phyloP scores from a whole-genome alignment of 2,329 filamentous ascomycete species.

The Xylariaceae sp. region DNA sequence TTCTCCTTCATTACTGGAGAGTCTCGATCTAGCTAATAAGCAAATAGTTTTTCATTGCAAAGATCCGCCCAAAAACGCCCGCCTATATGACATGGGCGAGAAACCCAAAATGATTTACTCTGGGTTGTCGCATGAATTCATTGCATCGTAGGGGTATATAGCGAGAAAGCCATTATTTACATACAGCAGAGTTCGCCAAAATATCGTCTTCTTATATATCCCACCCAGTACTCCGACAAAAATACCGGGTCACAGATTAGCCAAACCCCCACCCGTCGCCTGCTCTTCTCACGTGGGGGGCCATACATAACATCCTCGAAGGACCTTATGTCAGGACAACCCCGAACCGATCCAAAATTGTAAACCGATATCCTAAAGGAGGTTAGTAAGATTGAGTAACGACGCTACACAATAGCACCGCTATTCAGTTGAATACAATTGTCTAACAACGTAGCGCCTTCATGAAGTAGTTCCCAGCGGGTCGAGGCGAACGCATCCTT shows the following conservation, averaged over 20 bases:
- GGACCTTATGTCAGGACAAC: neutral
- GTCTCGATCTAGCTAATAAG: too few species aligned
- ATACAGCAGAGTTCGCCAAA: slow-evolving; percentile 28
- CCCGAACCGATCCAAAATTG: neutral
- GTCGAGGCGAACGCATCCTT: slow-evolving; percentile 82
- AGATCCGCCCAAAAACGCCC: slow-evolving; percentile 10
- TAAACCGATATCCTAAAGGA: neutral
- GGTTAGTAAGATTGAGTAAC: neutral
- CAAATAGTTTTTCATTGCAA: slow-evolving; percentile 3
- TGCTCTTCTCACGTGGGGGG: neutral
- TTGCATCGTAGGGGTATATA: slow-evolving; percentile 37
- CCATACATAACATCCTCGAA: neutral
- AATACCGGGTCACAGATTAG: slow-evolving; percentile 13
- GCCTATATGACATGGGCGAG: slow-evolving; percentile 3
- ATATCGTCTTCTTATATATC: slow-evolving; percentile 15
- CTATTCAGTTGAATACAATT: slow-evolving; percentile 75
- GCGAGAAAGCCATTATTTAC: slow-evolving; percentile 32
- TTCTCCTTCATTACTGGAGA: neutral
- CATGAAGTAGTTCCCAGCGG: slow-evolving; percentile 89
- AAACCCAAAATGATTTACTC: neutral
- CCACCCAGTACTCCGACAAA: slow-evolving; percentile 27
- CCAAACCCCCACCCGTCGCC: slow-evolving; percentile 13
- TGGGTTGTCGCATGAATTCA: slow-evolving; percentile 12
- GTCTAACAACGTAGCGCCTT: slow-evolving; percentile 79
- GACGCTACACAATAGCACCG: slow-evolving; percentile 32